Conservation (phyloP, 2,329 filamentous ascomycete genomes). For the Talaromyces piceae region DNA sequence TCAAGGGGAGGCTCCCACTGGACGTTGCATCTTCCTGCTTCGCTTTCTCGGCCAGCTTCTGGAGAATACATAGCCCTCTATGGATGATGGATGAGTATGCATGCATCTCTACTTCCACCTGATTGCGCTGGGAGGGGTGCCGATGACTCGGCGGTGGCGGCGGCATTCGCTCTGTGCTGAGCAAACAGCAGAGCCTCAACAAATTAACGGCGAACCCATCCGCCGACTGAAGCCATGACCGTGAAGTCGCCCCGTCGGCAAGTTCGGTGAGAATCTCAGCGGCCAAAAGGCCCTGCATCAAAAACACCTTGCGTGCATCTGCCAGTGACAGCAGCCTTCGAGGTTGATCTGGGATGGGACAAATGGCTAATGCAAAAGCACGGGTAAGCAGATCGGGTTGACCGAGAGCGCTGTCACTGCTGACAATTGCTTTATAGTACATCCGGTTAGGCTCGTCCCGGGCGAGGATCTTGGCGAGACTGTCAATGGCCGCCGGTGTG, state of each 20-base stretch:
- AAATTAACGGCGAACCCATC: slow-evolving; percentile 80
- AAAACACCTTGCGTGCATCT: slow-evolving; percentile 75
- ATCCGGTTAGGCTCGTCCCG: slow-evolving; percentile 87
- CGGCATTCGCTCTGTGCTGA: slow-evolving; percentile 57
- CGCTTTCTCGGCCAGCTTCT: slow-evolving; percentile 60
- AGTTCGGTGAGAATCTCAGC: slow-evolving; percentile 81
- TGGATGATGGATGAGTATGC: slow-evolving; percentile 52
- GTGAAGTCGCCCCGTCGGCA: slow-evolving; percentile 64
- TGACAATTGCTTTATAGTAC: slow-evolving; percentile 75
- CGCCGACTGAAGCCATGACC: slow-evolving; percentile 72
- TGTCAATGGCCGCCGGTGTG: slow-evolving; percentile 81
- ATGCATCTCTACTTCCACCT: slow-evolving; percentile 35
- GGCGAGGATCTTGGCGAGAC: slow-evolving; percentile 82
- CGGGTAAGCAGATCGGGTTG: slow-evolving; percentile 77
- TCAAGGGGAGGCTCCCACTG: slow-evolving; percentile 47
- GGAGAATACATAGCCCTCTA: slow-evolving; percentile 61
- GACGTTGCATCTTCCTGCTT: slow-evolving; percentile 47
- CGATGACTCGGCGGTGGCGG: slow-evolving; percentile 29
- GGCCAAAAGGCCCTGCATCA: slow-evolving; percentile 87
- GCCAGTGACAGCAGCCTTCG: slow-evolving; percentile 59
- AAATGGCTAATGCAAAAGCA: slow-evolving; percentile 79
- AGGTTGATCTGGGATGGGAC: slow-evolving; percentile 68
- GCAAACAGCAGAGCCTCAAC: slow-evolving; percentile 63
- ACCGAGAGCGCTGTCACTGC: slow-evolving; percentile 58
- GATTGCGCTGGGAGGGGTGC: slow-evolving; percentile 26